Evolutionary conservation across 306 rosid genomes (phyloP), one percentile per base, ranked within the genome.

Genomic region (Echinosophora koreensis): DNA sequence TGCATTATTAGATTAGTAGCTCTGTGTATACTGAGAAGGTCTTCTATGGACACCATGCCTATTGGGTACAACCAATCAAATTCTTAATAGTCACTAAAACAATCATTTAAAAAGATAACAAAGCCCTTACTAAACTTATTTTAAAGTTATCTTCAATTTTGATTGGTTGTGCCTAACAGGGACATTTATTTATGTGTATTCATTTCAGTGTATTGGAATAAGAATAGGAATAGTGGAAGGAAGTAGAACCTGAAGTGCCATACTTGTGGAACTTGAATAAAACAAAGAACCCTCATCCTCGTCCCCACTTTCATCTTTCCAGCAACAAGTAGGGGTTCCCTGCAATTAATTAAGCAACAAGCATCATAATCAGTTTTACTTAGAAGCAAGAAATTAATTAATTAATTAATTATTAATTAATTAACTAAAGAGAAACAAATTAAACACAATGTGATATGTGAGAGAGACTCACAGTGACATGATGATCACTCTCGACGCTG

Each of bases 251-350:
- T 89, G 96, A 84, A 92, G 81, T 55, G 97, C 98, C 97, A 86
- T 89, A 71, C 73, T 89, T 0, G 91, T 94, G 64, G 98, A 88
- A 81, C 81, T 94, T 1, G 93, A 88, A 90, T 92, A 92, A 77
- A 94, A 94, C 35, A 94, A 77, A 2, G 96, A 90, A 69, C 94
- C 87, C 42, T 89, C 94, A 70, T 90, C 94, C 38, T 92, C 92
- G 28, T 90, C 91, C 41, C 68, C 84, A 17, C 64, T 80, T 74
- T 75, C 94, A 50, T 81, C 78, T 69, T 79, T 81, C 69, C 73
- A 82, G 62, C 63, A 38, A 34, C 83, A 32, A 32, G 86, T 66
- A 69, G 86, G 50, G 41, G 71, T 83, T 72, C 86, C 97, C 98
- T 94, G 80, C 66, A 70, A 82, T 81, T 51, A 62, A 77, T 18